Evolutionary conservation across 148 eudicot genomes (phyloP), one percentile per base, ranked within the genome.

Genomic region (Rhododendron kiyosumense): DNA sequence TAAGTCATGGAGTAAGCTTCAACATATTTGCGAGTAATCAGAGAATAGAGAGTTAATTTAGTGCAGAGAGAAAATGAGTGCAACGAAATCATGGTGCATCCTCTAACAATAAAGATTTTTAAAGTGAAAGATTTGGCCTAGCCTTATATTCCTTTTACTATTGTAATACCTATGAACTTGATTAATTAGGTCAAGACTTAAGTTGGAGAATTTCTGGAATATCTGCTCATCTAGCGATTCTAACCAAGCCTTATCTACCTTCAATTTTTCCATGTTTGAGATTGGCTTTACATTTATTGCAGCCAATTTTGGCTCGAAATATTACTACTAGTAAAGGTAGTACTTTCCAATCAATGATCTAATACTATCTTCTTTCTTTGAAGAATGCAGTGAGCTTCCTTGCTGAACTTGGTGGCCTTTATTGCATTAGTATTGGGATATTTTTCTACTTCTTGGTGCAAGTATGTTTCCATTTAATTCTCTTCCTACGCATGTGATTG

Each of bases 331-430:
- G 10, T 36, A 51, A 22, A 28, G 30, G 32, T 20, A 46, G 75
- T 34, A 22, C 76, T 34, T 86, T 76, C 77, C 7, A 30, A 82
- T 69, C 51, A 77, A 81, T 81, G 49, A 80, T 88, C 75, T 91
- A 83, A 88, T 84, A 81, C 85, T 79, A 63, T 85, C 61, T 88
- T 86, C 85, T 88, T 90, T 85, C 87, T 78, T 74, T 87, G 85
- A 87, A 88, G 87, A 87, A 71, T 93, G 96, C 96, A 95, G 99
- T 96, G 91, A 88, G 96, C 94, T 96, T 96, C 85, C 98, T 95
- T 84, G 99, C 98, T 18, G 93, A 96, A 90, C 87, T 96, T 81
- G 97, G 98, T 86, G 99, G 98, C 88, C 94, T 96, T 77, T 95
- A 91, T 85, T 95, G 99, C 93, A 84, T 95, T 76, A 93, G 99